Evolutionary conservation across 2,329 filamentous ascomycete species (phyloP).

Genomic region (Phoma sp.): DNA sequence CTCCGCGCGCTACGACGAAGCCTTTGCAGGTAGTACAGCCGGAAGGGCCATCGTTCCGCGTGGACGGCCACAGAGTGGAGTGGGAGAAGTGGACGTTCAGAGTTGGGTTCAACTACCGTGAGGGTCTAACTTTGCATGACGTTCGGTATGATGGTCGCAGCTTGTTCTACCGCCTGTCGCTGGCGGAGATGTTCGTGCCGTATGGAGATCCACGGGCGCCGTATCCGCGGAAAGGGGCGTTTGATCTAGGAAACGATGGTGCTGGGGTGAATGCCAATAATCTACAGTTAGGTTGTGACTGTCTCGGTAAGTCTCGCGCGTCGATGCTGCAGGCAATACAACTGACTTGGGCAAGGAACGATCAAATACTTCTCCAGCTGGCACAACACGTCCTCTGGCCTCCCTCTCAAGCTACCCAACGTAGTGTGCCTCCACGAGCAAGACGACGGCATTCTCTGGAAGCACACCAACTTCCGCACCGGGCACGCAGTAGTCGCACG

Average conservation of each 20-base stretch:
- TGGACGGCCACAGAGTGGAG: conserved; percentile 23
- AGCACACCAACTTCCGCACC: conserved; percentile 38
- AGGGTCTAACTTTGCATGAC: conserved; percentile 52
- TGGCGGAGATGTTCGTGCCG: conserved; percentile 55
- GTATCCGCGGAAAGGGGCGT: conserved; percentile 52
- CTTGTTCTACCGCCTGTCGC: conserved; percentile 51
- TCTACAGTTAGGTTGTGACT: conserved; percentile 52
- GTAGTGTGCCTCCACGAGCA: conserved; percentile 68
- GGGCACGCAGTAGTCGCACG: conserved; percentile 28
- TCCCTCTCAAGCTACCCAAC: conserved; percentile 49
- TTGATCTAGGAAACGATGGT: conserved; percentile 54
- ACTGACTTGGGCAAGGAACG: conserved; percentile 7
- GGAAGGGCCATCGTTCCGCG: conserved; percentile 31
- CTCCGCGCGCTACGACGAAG: conserved; percentile 23
- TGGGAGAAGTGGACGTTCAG: conserved; percentile 55
- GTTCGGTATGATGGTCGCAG: conserved; percentile 48
- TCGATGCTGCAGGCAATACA: neutral
- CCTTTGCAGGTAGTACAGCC: conserved; percentile 33
- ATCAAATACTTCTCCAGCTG: conserved; percentile 54
- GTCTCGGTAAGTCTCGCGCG: conserved; percentile 38
- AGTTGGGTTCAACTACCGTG: conserved; percentile 55
- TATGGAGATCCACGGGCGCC: conserved; percentile 52
- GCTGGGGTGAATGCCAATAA: conserved; percentile 54
- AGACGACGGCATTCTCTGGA: conserved; percentile 41
- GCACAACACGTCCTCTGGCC: conserved; percentile 43